phyloP scores from a whole-genome alignment of 768 basidiomycete species.

The Glaciozyma martinii region DNA sequence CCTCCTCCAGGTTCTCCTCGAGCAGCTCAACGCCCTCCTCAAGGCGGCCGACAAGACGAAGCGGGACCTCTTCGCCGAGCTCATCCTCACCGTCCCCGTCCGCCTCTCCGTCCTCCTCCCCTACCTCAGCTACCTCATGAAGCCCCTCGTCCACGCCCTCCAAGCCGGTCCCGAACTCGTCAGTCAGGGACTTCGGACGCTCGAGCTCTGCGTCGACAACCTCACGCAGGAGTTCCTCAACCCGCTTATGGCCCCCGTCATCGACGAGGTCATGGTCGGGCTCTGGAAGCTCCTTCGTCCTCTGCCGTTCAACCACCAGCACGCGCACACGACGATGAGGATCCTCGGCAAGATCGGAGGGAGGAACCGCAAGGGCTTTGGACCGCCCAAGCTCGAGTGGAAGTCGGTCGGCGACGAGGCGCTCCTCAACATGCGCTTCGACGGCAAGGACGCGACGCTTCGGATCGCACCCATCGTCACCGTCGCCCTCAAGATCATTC shows the following conservation, averaged over 20 bases:
- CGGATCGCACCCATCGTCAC: conserved; percentile 56
- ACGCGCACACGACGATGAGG: conserved; percentile 87
- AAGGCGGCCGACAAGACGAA: conserved; percentile 56
- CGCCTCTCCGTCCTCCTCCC: conserved; percentile 91
- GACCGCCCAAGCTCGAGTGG: conserved; percentile 66
- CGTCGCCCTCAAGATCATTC: conserved; percentile 58
- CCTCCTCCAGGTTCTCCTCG: conserved; percentile 91
- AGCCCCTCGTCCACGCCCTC: conserved; percentile 82
- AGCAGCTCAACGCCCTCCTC: conserved; percentile 83
- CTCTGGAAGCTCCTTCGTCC: conserved; percentile 85
- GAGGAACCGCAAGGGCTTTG: conserved; percentile 74
- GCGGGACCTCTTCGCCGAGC: conserved; percentile 89
- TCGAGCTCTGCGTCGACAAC: conserved; percentile 99
- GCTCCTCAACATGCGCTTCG: conserved; percentile 62
- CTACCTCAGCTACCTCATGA: conserved; percentile 90
- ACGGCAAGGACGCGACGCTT: conserved; percentile 54
- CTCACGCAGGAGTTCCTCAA: conserved; percentile 95
- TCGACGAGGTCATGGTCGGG: conserved; percentile 89
- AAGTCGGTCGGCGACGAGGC: conserved; percentile 61
- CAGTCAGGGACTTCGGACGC: conserved; percentile 86
- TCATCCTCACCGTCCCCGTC: conserved; percentile 91
- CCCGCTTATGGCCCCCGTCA: conserved; percentile 83
- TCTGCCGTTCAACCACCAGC: conserved; percentile 70
- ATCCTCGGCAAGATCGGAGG: conserved; percentile 96
- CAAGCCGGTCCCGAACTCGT: conserved; percentile 80